Evolutionary conservation across 2,329 filamentous ascomycete genomes (phyloP), one percentile per base, ranked within the genome.

Genomic region (Cytospora chrysosperma): DNA sequence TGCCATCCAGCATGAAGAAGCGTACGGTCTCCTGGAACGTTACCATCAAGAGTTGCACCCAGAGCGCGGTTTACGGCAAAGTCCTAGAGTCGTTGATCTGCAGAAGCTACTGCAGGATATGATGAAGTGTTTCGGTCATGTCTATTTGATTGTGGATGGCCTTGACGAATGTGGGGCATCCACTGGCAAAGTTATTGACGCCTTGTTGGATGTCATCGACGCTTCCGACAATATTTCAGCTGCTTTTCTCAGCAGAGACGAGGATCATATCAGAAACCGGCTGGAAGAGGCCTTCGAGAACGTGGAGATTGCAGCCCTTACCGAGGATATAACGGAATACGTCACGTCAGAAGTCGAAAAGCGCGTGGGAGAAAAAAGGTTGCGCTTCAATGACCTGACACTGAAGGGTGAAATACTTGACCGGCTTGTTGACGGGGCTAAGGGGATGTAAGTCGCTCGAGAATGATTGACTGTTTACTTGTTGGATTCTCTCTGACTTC

Each of bases 1-100:
- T 37, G 72, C 72, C 2, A 56, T 65, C 15, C 73, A 76, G 63
- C 70, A 70, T 3, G 61, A 67, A n/a, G 64, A 67, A 21, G 67
- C 69, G 13, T 73, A 65, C 53, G 30, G 40, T 2, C 19, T 64
- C 4, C 62, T 73, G 12, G 62, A 71, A 24, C 30, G 58, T 27
- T 68, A 68, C 49, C 68, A 67, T 50, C 13, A 59, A 21, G 51
- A 59, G 12, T 63, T 69, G 15, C 65, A 69, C 47, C 67, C 67
- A 13, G 4, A 0, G 7, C 32, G 34, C 10, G 28, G 59, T 1
- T 32, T 69, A n/a, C 24, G 58, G 6, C 56, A 53, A 3, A 17
- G 10, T 6, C n/a, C 43, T 0, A 21, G 17, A n/a, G 17, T 40
- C 13, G 4, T 21, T 17, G 56, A 21, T 7, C 34, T 59, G 3